phyloP scores from a whole-genome alignment of 148 eudicot species.

The Rhododendron kiyosumense region DNA sequence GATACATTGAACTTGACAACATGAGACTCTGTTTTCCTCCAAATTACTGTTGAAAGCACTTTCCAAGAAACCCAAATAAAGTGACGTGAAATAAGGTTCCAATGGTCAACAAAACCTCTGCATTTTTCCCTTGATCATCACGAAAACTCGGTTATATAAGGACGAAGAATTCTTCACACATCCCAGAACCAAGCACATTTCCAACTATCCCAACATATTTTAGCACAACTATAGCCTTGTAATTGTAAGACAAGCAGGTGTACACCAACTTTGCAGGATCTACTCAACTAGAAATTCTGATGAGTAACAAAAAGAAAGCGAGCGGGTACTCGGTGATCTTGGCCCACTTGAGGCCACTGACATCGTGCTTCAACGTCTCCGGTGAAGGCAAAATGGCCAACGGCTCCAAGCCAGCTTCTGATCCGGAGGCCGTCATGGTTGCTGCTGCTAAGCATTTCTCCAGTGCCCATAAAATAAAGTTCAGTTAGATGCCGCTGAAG shows the following conservation, averaged over 20 bases:
- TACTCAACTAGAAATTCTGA: neutral
- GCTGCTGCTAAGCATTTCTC: conserved; percentile 25
- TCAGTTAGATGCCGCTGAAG: neutral
- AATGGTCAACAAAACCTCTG: neutral
- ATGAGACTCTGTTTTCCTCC: neutral
- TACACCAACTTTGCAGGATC: neutral
- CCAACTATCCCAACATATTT: neutral
- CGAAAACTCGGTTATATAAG: conserved; percentile 10
- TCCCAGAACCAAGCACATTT: neutral
- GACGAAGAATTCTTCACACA: neutral
- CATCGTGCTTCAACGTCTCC: conserved; percentile 7
- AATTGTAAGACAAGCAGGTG: neutral
- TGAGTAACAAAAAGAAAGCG: conserved; percentile 10
- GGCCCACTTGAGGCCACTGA: neutral
- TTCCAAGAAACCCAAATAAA: neutral
- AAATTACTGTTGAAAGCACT: neutral
- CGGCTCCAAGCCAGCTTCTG: neutral
- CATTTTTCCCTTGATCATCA: conserved; percentile 8
- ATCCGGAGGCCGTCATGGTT: conserved; percentile 22
- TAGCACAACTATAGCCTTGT: neutral
- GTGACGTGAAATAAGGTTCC: neutral
- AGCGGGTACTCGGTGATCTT: neutral
- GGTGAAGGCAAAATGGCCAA: neutral
- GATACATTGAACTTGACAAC: neutral
- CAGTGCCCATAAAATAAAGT: conserved; percentile 17